Base-by-base conservation (phyloP, 257 asterid species). In the Solanum verrucosum region DNA sequence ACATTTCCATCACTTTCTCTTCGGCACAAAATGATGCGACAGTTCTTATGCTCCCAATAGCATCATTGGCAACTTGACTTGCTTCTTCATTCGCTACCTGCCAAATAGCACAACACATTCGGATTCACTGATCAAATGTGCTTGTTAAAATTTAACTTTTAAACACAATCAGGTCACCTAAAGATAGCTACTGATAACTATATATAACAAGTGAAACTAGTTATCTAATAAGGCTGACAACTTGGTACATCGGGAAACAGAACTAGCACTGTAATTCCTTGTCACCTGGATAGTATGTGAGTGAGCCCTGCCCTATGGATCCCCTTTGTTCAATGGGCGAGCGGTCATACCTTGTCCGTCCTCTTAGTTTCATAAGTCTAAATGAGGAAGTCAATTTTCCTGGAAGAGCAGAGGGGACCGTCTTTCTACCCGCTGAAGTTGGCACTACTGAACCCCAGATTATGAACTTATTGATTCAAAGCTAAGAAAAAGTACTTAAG, bases 11-110 rank as follows among this genome's bases (percentile, higher is more conserved):
- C 40, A 95, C 95, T 85, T 92, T 93, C 71, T 92, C 93, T 72
- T 95, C 98, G 1, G 98, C 96, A 73, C 93, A 91, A 78, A 94
- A 94, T 0, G 98, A 94, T 87, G 98, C 94, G 70, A 95, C 92
- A 8, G 98, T 94, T 75, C 96, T 89, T 8, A 94, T 94, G 70
- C 92, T 94, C 60, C 95, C 93, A 6, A 94, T 92, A 29, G 96
- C 97, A 81, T 93, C 96, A 75, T 93, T 92, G 0, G 94, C 98
- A 31, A 95, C 93, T 88, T 92, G 93, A 83, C 90, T 92, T 34
- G 96, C 98, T 34, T 92, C 98, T 88, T 94, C 95, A 23, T 94
- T 93, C 83, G 90, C 4, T 88, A 91, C 90, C 98, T 95, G 93
- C 10, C 77, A 65, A 74, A 37, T 27, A 33, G 78, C 14, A 87